phyloP scores from a whole-genome alignment of 108 stramenopile species.

The Thalassiosira profunda region DNA sequence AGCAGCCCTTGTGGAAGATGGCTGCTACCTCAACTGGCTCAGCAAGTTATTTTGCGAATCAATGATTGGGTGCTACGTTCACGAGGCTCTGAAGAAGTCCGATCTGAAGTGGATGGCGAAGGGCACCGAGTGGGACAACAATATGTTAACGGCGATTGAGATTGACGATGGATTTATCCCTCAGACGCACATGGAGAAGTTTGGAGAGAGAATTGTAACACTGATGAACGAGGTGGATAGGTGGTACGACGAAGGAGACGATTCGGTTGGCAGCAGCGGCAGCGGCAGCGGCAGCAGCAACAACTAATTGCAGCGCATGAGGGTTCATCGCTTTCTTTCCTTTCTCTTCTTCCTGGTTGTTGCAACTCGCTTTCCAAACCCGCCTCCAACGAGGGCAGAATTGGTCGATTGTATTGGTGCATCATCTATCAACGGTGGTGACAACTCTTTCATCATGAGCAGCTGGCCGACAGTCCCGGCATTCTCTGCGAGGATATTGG shows the following conservation, averaged over 20 bases:
- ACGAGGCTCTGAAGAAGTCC: neutral
- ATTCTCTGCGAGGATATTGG: constrained; percentile 28
- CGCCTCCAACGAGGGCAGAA: too few relatives aligned
- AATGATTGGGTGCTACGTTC: neutral
- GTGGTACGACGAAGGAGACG: too few relatives aligned
- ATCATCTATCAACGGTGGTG: too few relatives aligned
- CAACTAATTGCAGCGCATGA: too few relatives aligned
- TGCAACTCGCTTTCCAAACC: too few relatives aligned
- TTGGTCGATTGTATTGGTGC: too few relatives aligned
- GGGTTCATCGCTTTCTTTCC: too few relatives aligned
- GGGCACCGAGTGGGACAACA: neutral
- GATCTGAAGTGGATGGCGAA: constrained; percentile 8
- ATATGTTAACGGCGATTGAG: neutral
- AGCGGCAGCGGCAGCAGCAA: too few relatives aligned
- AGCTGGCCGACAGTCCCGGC: constrained; percentile 47
- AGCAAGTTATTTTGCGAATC: neutral
- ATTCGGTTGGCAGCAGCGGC: too few relatives aligned
- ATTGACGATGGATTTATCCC: neutral
- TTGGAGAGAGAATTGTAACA: neutral
- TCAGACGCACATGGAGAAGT: neutral
- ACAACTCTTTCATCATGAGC: constrained; percentile 44
- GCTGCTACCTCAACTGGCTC: neutral
- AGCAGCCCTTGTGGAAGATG: neutral
- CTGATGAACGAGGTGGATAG: neutral
- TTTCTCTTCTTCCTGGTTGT: too few relatives aligned